Evolutionary conservation across 2,329 filamentous ascomycete species (phyloP).

Genomic region (Dryadomyces quercivorus): DNA sequence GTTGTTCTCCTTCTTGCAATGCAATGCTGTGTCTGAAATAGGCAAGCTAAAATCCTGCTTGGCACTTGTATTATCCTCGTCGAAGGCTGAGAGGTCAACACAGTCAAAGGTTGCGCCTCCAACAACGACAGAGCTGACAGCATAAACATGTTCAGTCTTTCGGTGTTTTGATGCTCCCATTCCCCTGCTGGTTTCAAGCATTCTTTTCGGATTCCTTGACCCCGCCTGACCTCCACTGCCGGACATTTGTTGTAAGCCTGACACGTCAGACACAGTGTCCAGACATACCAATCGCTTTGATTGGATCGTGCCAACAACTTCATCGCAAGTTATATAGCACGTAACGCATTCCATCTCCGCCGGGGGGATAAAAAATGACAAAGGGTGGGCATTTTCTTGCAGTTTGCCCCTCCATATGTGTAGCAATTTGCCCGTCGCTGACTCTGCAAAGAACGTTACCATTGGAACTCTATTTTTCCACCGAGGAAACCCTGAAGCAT

Average conservation of each 20-base stretch:
- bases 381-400: constrained; percentile 39
- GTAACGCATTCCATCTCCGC: constrained; percentile 43
- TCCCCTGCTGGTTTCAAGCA: neutral
- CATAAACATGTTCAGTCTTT: neutral
- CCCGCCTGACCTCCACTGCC: neutral
- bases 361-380: constrained; percentile 47
- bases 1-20: neutral
- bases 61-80: neutral
- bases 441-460: constrained; percentile 63
- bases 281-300: constrained; percentile 11
- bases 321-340: constrained; percentile 71
- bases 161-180: neutral
- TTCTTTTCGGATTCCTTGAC: neutral
- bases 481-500: constrained; percentile 43
- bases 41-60: neutral
- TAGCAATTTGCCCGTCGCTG: constrained; percentile 52
- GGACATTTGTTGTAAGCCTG: neutral
- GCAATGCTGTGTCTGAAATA: neutral
- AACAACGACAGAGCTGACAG: neutral
- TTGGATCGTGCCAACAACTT: constrained; percentile 54
- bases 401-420: constrained; percentile 58
- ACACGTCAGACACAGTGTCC: neutral
- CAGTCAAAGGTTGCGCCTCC: constrained; percentile 5
- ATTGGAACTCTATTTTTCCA: constrained; percentile 57
- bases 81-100: constrained; percentile 7